Conservation (phyloP, 768 basidiomycete species). For the Porphyrellus cyaneotinctus region DNA sequence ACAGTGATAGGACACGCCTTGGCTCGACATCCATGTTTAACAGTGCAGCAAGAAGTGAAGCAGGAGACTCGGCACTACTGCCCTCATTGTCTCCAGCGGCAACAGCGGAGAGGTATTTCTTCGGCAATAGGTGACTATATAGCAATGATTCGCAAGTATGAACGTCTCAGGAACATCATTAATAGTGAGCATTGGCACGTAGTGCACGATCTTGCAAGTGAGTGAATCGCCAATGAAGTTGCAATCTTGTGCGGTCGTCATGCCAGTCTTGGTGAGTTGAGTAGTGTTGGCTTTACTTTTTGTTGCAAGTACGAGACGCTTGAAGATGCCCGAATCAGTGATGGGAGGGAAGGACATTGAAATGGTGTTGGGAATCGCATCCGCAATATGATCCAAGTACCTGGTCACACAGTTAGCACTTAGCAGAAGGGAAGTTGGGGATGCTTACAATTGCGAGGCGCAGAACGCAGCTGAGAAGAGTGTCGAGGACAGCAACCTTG, state of each 20-base stretch:
- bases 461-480: conserved; percentile 18
- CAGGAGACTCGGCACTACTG: conserved; percentile 19
- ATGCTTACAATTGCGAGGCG: conserved; percentile 19
- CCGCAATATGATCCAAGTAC: conserved; percentile 32
- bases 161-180: conserved; percentile 24
- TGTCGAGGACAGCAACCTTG: conserved; percentile 20
- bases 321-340: conserved; percentile 34
- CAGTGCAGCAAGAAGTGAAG: conserved; percentile 22
- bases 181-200: conserved; percentile 28
- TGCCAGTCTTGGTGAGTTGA: conserved; percentile 29
- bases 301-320: conserved; percentile 27
- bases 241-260: conserved; percentile 31
- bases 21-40: conserved; percentile 25
- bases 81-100: conserved; percentile 13
- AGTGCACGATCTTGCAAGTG: conserved; percentile 27
- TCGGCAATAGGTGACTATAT: conserved; percentile 24
- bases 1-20: too few relatives aligned
- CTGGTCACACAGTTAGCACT: conserved; percentile 10
- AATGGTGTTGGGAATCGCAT: conserved; percentile 28
- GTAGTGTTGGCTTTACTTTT: conserved; percentile 28
- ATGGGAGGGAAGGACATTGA: conserved; percentile 35
- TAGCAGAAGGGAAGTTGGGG: neutral
- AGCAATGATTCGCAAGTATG: conserved; percentile 25
- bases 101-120: conserved; percentile 20
- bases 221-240: conserved; percentile 32